Evolutionary conservation across 2,329 filamentous ascomycete species (phyloP), one percentile per base, ranked within the genome.

Genomic region (Calonectria montana): DNA sequence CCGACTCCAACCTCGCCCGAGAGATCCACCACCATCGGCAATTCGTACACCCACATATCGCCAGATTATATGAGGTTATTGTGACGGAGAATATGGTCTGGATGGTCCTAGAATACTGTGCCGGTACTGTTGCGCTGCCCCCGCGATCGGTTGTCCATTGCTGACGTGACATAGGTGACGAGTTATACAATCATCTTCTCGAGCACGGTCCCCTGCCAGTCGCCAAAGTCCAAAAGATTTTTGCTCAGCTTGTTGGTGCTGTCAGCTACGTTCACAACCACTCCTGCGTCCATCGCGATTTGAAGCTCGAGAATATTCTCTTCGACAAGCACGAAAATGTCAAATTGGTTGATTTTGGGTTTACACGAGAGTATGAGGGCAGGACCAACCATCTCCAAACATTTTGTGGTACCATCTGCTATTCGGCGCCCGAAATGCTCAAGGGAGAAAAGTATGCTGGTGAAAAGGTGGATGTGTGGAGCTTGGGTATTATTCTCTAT

Each of bases 11-110:
- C 82, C 92, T 99, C 61, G 96, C 96, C 18, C 94, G 97, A 78
- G 97, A 99, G 83, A 99, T 99, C 78, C 97, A 99, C 83, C 97
- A 99, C 83, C 97, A 99, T 83, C 94, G 97, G 77, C 97, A 99
- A 84, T 98, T 99, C 84, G 90, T 98, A 75, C 97, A 99, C 81
- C 97, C 97, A 25, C 97, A 99, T 85, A 99, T 99, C 79, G 96
- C 97, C 55, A 91, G 97, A 63, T 88, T 99, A 25, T 98, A 99
- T 87, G 97, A 99, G 87, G 96, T 99, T 72, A 97, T 99, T 79
- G 96, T 99, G 74, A 99, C 97, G 2, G 97, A 99, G 85, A 92
- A 88, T 62, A 84, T 98, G 83, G 97, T 99, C 65, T 99, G 97
- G 97, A 89, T 99, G 80, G 97, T 97, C 35, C 87, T 99, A 79